Conservation (phyloP, 2,329 filamentous ascomycete species). For the Biscogniauxia mediterranea region DNA sequence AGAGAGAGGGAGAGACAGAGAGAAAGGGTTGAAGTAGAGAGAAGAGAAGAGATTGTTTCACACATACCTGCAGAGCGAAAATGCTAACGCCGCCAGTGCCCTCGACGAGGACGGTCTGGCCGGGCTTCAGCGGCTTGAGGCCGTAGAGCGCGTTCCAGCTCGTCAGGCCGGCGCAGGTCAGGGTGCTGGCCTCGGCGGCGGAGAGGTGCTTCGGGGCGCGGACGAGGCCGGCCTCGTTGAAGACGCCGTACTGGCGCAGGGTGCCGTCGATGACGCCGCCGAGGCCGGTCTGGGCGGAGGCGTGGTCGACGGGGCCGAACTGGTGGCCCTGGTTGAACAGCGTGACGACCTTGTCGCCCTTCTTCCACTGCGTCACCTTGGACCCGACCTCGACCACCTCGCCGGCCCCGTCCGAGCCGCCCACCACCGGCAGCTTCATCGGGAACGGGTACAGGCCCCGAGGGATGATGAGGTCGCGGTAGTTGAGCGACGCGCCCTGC, state of each 20-base stretch:
- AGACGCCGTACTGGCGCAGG: constrained; percentile 65
- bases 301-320: constrained; percentile 39
- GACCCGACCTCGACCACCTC: constrained; percentile 51
- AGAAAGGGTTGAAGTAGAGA: neutral
- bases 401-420: constrained; percentile 54
- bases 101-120: constrained; percentile 62
- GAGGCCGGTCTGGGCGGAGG: constrained; percentile 52
- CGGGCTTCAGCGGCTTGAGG: constrained; percentile 49
- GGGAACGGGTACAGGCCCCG: constrained; percentile 47
- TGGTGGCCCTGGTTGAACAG: constrained; percentile 61
- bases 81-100: constrained; percentile 70
- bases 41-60: neutral
- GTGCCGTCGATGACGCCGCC: constrained; percentile 68
- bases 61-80: constrained; percentile 55
- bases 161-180: constrained; percentile 61
- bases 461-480: constrained; percentile 52
- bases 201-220: constrained; percentile 55
- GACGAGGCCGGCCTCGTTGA: constrained; percentile 67
- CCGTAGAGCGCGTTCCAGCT: constrained; percentile 67
- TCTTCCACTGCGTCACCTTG: constrained; percentile 46
- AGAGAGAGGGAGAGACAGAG: neutral
- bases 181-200: constrained; percentile 53
- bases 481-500: constrained; percentile 52
- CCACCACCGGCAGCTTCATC: constrained; percentile 42
- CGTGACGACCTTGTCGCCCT: constrained; percentile 55